These are phyloP conservation scores for Puccinia polysora DNA, from an alignment of 1,284 basidiomycete genomes.

Conservation along the genomic window DNA sequence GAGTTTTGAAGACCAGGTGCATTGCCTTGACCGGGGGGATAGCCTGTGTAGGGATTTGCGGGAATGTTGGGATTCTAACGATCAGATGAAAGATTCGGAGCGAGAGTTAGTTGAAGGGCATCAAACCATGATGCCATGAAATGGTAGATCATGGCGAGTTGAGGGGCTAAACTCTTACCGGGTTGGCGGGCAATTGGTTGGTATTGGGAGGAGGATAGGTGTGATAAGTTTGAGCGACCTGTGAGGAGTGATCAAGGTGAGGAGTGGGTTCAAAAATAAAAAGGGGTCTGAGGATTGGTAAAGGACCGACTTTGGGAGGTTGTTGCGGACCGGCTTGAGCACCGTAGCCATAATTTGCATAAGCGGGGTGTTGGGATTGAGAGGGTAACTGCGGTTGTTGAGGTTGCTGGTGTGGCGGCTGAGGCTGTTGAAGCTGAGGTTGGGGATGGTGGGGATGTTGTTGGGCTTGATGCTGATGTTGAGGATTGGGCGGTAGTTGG, in stretches of 20 bases:
- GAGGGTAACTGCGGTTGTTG: neutral
- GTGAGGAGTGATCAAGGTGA: neutral
- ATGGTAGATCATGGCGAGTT: neutral
- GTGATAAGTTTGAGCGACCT: conserved; percentile 26
- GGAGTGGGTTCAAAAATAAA: neutral
- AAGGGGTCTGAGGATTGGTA: neutral
- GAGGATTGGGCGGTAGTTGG: conserved; percentile 24
- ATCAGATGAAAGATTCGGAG: neutral
- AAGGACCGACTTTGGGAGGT: conserved; percentile 25
- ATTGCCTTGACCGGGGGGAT: conserved; percentile 13
- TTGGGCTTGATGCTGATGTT: neutral
- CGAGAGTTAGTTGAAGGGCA: too few species aligned
- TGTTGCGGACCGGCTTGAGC: conserved; percentile 24
- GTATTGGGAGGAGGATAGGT: conserved; percentile 7
- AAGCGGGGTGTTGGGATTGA: conserved; percentile 39
- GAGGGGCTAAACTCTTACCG: neutral
- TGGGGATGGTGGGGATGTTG: neutral
- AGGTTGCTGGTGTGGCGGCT: conserved; percentile 12
- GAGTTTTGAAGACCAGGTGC: conserved; percentile 17
- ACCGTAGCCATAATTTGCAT: conserved; percentile 43
- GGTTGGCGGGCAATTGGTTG: conserved; percentile 23
- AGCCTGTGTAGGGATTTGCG: conserved; percentile 23
- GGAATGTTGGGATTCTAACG: conserved; percentile 21
- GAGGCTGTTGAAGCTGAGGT: conserved; percentile 1
- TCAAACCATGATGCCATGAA: neutral